Evolutionary conservation across 306 rosid species (phyloP).

Genomic region (Casuarina cunninghamiana): DNA sequence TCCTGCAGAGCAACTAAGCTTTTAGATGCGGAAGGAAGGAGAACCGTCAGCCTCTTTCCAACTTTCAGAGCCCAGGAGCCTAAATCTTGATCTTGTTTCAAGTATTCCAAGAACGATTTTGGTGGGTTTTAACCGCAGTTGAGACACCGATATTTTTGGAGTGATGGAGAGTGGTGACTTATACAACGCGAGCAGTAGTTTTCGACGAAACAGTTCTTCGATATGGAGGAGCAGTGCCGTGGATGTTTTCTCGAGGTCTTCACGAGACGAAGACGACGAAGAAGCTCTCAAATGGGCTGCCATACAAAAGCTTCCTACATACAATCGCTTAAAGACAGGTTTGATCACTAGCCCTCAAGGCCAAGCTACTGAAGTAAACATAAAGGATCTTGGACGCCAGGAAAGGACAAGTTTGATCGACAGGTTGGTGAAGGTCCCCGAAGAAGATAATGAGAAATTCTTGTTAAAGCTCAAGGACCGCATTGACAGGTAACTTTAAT

Average conservation of each 20-base stretch:
- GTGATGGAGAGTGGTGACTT: conserved; percentile 46
- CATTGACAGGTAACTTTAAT: conserved; percentile 52
- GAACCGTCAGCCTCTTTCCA: too few relatives aligned
- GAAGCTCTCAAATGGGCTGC: conserved; percentile 75
- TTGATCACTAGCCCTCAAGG: conserved; percentile 50
- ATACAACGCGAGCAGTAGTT: conserved; percentile 36
- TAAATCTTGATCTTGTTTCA: too few relatives aligned
- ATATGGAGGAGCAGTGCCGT: conserved; percentile 40
- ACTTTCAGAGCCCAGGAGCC: too few relatives aligned
- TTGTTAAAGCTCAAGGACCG: conserved; percentile 58
- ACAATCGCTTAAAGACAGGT: conserved; percentile 67
- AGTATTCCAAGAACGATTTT: too few relatives aligned
- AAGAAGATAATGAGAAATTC: conserved; percentile 49
- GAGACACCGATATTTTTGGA: too few relatives aligned
- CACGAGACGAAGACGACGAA: conserved; percentile 50
- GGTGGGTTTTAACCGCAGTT: too few relatives aligned
- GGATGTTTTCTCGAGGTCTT: conserved; percentile 53
- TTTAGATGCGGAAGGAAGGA: too few relatives aligned
- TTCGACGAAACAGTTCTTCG: conserved; percentile 28
- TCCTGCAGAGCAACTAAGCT: too few relatives aligned
- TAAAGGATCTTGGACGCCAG: conserved; percentile 46
- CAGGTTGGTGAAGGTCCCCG: conserved; percentile 40
- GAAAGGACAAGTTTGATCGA: conserved; percentile 41
- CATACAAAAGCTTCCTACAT: conserved; percentile 72
- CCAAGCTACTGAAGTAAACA: conserved; percentile 45